Percentiles rank a stretch among this genome's conserved stretches.
Evolutionary conservation across 2,329 filamentous ascomycete species (phyloP).

Genomic region (Knoxdaviesia capensis): DNA sequence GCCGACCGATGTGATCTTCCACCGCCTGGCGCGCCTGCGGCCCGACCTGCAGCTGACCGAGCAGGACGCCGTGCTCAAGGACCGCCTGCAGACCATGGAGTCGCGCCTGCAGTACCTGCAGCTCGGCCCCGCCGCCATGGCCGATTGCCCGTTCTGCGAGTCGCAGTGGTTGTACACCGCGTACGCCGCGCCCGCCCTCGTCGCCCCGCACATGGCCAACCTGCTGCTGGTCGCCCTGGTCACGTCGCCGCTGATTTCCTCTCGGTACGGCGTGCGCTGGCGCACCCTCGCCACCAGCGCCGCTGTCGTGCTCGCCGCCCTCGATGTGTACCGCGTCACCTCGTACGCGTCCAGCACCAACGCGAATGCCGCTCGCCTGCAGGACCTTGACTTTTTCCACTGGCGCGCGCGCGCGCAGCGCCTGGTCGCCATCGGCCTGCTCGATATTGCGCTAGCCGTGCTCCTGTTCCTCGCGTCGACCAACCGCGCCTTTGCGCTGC

Average conservation of each 20-base stretch:
- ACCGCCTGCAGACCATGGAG: conserved; percentile 48
- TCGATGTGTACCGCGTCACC: conserved; percentile 46
- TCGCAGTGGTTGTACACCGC: conserved; percentile 54
- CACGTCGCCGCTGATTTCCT: conserved; percentile 49
- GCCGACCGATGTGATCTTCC: conserved; percentile 68
- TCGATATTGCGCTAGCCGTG: conserved; percentile 43
- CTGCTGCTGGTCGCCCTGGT: conserved; percentile 49
- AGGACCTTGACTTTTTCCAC: conserved; percentile 49
- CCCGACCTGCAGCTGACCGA: conserved; percentile 25
- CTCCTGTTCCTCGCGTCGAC: conserved; percentile 61
- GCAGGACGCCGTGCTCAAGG: conserved; percentile 43
- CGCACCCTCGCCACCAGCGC: conserved; percentile 47
- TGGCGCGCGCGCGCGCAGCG: conserved; percentile 49
- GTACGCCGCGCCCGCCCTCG: conserved; percentile 56
- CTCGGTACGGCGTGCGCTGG: conserved; percentile 45
- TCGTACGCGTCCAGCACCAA: conserved; percentile 48
- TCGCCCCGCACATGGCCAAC: conserved; percentile 65
- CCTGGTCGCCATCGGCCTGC: conserved; percentile 37
- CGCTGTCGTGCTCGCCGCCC: conserved; percentile 32
- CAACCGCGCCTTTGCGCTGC: conserved; percentile 52
- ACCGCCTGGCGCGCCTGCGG: conserved; percentile 43
- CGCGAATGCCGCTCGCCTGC: conserved; percentile 35
- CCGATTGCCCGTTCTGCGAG: conserved; percentile 65
- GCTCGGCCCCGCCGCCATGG: conserved; percentile 56
- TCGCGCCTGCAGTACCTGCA: conserved; percentile 65